A percentile compares a stretch with the other conserved stretches of the same genome.
Evolutionary conservation across 768 basidiomycete genomes (phyloP).

Genomic region (Leccinum barrowsii): DNA sequence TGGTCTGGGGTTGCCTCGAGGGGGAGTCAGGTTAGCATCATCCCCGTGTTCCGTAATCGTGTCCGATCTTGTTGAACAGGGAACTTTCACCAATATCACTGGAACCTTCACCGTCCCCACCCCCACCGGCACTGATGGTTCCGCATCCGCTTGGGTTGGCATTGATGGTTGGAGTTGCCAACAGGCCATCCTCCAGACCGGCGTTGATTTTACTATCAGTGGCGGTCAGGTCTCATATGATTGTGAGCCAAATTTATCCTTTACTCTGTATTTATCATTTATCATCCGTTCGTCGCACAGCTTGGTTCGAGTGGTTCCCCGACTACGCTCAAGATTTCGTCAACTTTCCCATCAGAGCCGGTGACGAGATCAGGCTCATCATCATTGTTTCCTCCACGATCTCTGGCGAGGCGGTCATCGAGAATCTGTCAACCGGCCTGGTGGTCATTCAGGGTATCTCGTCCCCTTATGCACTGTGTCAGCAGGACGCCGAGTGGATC

Average conservation of each 20-base stretch:
- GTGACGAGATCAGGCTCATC: neutral
- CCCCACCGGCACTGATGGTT: neutral
- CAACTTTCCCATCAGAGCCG: neutral
- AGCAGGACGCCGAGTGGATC: neutral
- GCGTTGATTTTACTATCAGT: neutral
- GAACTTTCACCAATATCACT: neutral
- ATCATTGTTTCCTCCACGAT: neutral
- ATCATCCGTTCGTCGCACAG: neutral
- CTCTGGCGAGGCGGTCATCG: neutral
- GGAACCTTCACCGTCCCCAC: neutral
- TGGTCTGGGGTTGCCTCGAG: constrained; percentile 9
- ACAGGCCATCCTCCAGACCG: neutral
- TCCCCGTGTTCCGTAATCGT: neutral
- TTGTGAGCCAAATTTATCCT: neutral
- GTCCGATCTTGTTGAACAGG: neutral
- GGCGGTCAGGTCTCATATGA: neutral
- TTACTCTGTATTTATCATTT: no score
- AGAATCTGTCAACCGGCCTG: neutral
- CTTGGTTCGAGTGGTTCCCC: neutral
- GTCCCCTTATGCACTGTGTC: neutral
- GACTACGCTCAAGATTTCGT: neutral
- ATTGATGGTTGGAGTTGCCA: neutral
- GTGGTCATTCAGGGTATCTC: neutral
- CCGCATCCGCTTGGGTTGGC: neutral
- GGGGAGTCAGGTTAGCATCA: neutral